A percentile compares a stretch with the other conserved stretches of the same genome.
These are phyloP conservation scores for Fraxinus excelsior DNA, from an alignment of 257 asterid genomes.

Conservation along the genomic window DNA sequence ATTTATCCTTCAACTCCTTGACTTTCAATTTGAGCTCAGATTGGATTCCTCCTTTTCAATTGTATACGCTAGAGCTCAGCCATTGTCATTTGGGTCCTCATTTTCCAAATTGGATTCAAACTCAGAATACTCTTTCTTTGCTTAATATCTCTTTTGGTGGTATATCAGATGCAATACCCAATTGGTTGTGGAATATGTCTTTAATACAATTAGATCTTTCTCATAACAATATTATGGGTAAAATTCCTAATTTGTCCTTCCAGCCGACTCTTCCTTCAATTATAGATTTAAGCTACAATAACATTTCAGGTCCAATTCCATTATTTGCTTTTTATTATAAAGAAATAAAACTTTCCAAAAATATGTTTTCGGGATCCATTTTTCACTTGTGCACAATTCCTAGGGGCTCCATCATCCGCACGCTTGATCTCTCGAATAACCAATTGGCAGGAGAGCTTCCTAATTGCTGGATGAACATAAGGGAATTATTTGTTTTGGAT, in stretches of 20 bases:
- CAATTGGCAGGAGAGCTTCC: constrained; percentile 28
- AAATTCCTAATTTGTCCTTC: constrained; percentile 14
- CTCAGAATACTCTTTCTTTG: background rate
- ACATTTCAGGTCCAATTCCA: constrained; percentile 30
- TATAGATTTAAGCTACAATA: constrained; percentile 28
- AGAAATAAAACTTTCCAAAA: constrained; percentile 15
- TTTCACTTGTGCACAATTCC: constrained; percentile 17
- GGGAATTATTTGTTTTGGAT: background rate
- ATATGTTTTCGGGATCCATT: constrained; percentile 34
- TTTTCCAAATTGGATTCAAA: background rate
- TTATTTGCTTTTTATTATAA: background rate
- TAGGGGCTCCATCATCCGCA: background rate
- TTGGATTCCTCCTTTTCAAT: constrained; percentile 38
- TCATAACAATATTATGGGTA: constrained; percentile 36
- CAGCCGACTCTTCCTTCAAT: no score
- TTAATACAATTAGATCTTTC: constrained; percentile 29
- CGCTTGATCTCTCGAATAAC: constrained; percentile 28
- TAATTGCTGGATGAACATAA: constrained; percentile 24
- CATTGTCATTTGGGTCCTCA: constrained; percentile 30
- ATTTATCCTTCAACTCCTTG: constrained; percentile 27
- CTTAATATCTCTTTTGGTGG: constrained; percentile 33
- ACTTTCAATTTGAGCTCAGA: constrained; percentile 1
- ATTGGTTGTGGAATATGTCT: constrained; percentile 31
- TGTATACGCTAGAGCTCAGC: background rate
- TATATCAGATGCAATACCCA: constrained; percentile 32